These are phyloP conservation scores for Jaenimonas drosophilae DNA, from an alignment of 208 protist genomes.

Conservation along the genomic window DNA sequence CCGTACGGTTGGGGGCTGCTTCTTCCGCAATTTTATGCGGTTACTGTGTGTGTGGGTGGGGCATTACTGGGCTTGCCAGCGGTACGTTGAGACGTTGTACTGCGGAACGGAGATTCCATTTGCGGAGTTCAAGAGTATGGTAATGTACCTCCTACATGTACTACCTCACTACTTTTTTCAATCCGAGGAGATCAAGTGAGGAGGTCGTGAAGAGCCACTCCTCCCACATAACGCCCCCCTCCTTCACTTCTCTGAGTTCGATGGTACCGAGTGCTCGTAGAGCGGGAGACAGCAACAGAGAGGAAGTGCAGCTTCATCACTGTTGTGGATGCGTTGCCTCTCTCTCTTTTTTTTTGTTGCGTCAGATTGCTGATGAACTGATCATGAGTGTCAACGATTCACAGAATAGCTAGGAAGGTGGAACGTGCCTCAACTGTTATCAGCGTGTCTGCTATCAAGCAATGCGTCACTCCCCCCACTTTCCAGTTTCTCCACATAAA, in stretches of 20 bases:
- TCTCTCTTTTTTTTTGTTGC: background rate
- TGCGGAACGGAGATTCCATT: slow-evolving; percentile 76
- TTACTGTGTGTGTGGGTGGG: slow-evolving; percentile 74
- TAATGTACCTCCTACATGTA: slow-evolving; percentile 48
- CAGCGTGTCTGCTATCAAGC: too few relatives aligned
- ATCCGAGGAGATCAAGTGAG: too few relatives aligned
- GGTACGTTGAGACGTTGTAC: slow-evolving; percentile 73
- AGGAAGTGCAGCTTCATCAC: background rate
- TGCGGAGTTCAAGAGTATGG: slow-evolving; percentile 58
- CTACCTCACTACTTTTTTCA: slow-evolving; percentile 65
- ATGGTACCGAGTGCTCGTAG: background rate
- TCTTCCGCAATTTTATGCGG: slow-evolving; percentile 77
- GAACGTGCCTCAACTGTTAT: too few relatives aligned
- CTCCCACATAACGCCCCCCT: too few relatives aligned
- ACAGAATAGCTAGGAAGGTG: too few relatives aligned
- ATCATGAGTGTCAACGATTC: too few relatives aligned
- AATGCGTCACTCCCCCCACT: too few relatives aligned
- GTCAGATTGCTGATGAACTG: too few relatives aligned
- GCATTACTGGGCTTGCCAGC: slow-evolving; percentile 71
- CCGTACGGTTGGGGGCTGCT: slow-evolving; percentile 48
- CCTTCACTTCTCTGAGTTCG: slow-evolving; percentile 2
- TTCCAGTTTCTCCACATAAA: too few relatives aligned
- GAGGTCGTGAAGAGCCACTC: too few relatives aligned
- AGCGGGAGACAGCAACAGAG: background rate
- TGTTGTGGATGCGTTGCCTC: background rate